A percentile compares a stretch with the other conserved stretches of the same genome.
phyloP scores from a whole-genome alignment of 768 basidiomycete genomes.

The Strobilomyces dryophilus region DNA sequence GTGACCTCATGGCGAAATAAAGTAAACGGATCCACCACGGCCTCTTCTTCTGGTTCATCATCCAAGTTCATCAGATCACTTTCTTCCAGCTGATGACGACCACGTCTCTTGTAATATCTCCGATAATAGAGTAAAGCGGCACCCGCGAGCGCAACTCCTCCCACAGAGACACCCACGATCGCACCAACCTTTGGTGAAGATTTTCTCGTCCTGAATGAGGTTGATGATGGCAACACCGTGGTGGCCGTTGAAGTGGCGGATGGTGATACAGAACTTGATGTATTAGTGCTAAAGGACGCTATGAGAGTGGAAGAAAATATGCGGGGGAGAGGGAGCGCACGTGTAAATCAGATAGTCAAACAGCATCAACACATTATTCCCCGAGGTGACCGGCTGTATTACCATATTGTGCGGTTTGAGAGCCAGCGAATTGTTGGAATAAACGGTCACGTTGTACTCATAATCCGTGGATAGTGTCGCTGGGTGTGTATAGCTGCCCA shows the following conservation, averaged over 20 bases:
- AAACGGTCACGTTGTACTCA: constrained; percentile 15
- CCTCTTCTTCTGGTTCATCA: background rate
- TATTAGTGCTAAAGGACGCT: background rate
- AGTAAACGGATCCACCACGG: constrained; percentile 5
- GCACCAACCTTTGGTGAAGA: background rate
- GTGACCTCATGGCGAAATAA: background rate
- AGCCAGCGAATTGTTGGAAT: constrained; percentile 3
- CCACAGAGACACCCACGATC: constrained; percentile 9
- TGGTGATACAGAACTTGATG: background rate
- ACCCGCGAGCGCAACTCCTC: background rate
- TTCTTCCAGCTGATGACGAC: background rate
- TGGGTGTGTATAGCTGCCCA: constrained; percentile 4
- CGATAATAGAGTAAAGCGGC: constrained; percentile 4
- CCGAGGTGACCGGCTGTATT: constrained; percentile 1
- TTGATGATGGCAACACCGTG: background rate
- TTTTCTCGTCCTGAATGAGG: background rate
- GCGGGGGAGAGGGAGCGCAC: background rate
- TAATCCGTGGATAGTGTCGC: background rate
- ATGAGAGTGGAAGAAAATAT: no score
- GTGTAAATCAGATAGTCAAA: constrained; percentile 20
- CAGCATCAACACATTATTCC: constrained; percentile 1
- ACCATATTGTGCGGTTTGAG: constrained; percentile 6
- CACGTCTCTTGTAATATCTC: background rate
- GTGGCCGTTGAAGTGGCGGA: background rate
- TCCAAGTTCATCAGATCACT: no score